Conservation (phyloP, 1,284 basidiomycete species). For the Pseudozyma flocculosa region DNA sequence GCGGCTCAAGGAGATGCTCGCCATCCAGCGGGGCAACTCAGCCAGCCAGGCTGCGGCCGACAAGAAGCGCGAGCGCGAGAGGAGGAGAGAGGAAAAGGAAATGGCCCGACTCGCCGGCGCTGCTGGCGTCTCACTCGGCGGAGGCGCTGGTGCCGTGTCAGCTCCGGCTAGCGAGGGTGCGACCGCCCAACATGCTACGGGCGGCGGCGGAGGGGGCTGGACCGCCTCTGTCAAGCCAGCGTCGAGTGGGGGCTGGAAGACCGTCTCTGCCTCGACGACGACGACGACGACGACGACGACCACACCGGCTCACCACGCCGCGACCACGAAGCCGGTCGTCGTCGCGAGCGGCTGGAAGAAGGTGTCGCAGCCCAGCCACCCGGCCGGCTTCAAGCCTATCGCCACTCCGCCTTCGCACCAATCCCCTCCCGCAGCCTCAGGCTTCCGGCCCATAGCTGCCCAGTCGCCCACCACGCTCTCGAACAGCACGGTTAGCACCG, state of each 20-base stretch:
- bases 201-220: too few species aligned
- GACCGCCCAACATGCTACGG: neutral
- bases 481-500: neutral
- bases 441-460: neutral
- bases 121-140: conserved; percentile 3
- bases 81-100: conserved; percentile 9
- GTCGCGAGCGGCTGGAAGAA: too few species aligned
- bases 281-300: neutral
- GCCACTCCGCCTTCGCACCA: too few species aligned
- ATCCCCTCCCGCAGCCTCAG: neutral
- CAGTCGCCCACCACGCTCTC: too few species aligned
- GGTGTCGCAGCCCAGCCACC: too few species aligned
- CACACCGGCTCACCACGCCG: neutral
- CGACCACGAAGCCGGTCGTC: too few species aligned
- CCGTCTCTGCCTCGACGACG: neutral
- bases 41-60: conserved; percentile 1
- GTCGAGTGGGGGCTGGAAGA: neutral
- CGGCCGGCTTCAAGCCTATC: neutral
- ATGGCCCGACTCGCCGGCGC: conserved; percentile 1
- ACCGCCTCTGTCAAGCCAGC: too few species aligned
- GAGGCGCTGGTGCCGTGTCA: too few species aligned
- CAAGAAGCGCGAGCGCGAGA: conserved; percentile 9
- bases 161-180: neutral
- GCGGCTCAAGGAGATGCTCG: conserved; percentile 9
- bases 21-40: conserved; percentile 1